phyloP scores from a whole-genome alignment of 495 filamentous ascomycete species.

The Aspergillus sclerotiicarbonarius region DNA sequence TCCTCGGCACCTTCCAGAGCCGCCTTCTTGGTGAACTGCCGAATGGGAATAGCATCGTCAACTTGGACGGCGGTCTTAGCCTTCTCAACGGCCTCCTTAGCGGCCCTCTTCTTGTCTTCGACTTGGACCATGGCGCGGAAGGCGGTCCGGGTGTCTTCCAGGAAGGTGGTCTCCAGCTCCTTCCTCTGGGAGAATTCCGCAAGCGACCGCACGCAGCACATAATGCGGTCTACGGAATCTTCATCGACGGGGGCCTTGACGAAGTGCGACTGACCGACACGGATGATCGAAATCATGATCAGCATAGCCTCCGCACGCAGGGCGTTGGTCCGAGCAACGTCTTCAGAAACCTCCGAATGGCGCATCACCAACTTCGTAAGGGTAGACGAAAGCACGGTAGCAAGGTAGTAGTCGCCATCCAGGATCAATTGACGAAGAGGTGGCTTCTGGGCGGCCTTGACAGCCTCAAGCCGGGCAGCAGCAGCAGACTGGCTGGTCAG shows the following conservation, averaged over 20 bases:
- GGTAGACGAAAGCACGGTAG: constrained; percentile 88
- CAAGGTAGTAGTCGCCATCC: constrained; percentile 97
- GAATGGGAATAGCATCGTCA: constrained; percentile 88
- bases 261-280: constrained; percentile 95
- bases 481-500: constrained; percentile 88
- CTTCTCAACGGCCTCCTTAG: constrained; percentile 85
- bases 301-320: constrained; percentile 97
- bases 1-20: constrained; percentile 79
- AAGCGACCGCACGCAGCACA: constrained; percentile 91
- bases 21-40: constrained; percentile 91
- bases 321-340: constrained; percentile 85
- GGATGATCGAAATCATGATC: constrained; percentile 98
- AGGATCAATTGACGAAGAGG: constrained; percentile 93
- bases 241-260: constrained; percentile 97
- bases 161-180: constrained; percentile 85
- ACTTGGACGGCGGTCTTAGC: constrained; percentile 93
- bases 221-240: constrained; percentile 94
- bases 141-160: constrained; percentile 93
- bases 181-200: constrained; percentile 88
- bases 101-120: constrained; percentile 94
- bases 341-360: constrained; percentile 89
- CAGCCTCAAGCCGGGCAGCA: constrained; percentile 89
- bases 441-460: constrained; percentile 95
- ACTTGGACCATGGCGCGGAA: constrained; percentile 98
- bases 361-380: constrained; percentile 98